Evolutionary conservation across 2,329 filamentous ascomycete species (phyloP).

Genomic region (Remersonia thermophila): DNA sequence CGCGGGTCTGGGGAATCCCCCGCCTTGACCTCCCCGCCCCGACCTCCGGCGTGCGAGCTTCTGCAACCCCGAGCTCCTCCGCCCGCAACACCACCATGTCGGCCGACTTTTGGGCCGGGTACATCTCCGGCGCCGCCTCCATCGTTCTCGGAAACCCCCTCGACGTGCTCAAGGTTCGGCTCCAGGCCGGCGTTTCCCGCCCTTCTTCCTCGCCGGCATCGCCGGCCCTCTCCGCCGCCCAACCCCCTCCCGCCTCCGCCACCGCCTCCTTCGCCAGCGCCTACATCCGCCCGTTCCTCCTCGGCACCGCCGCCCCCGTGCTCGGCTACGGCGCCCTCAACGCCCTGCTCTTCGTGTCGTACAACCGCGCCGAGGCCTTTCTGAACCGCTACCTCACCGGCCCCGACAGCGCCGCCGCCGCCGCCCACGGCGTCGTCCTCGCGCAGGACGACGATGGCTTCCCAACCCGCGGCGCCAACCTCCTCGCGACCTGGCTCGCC

Average conservation of each 20-base stretch:
- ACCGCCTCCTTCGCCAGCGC: neutral
- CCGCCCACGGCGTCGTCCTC: too few relatives aligned
- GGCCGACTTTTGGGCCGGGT: constrained; percentile 88
- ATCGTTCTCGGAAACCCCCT: constrained; percentile 86
- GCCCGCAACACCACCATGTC: constrained; percentile 56
- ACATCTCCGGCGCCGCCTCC: constrained; percentile 71
- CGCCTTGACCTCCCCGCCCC: too few relatives aligned
- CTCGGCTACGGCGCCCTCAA: constrained; percentile 86
- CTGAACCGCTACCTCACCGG: constrained; percentile 33
- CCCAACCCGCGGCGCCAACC: constrained; percentile 29
- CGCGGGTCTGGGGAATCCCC: too few relatives aligned
- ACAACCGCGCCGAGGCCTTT: constrained; percentile 66
- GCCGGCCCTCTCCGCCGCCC: constrained; percentile 8
- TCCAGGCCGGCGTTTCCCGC: constrained; percentile 52
- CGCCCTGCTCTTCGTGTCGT: constrained; percentile 77
- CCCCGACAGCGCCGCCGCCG: neutral
- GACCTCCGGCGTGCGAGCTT: too few relatives aligned
- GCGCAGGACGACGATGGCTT: constrained; percentile 12
- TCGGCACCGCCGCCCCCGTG: constrained; percentile 72
- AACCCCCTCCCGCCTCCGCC: neutral
- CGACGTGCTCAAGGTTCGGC: constrained; percentile 54
- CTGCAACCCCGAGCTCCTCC: too few relatives aligned
- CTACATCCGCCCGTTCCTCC: constrained; percentile 19
- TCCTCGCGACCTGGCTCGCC: constrained; percentile 63
- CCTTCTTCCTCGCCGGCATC: constrained; percentile 5